phyloP scores from a whole-genome alignment of 768 basidiomycete species.

The Hygrocybe punicea region DNA sequence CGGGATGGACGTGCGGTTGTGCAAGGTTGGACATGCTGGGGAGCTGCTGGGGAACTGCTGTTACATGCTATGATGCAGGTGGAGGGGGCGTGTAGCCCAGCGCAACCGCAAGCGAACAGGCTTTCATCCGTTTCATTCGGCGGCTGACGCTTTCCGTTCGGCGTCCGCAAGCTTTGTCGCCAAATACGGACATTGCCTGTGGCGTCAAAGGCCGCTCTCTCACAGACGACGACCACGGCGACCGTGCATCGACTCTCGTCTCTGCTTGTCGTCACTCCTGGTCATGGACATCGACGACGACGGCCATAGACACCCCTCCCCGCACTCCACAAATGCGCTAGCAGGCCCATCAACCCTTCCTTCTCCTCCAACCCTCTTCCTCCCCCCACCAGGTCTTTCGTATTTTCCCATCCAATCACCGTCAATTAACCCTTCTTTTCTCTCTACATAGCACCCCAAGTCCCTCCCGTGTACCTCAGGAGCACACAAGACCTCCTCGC shows the following conservation, averaged over 20 bases:
- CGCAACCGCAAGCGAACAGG: too few species aligned
- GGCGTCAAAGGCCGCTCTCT: not conserved
- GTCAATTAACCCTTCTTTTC: not conserved
- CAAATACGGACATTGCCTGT: too few species aligned
- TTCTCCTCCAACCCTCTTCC: not conserved
- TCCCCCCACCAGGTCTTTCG: slow-evolving; percentile 2
- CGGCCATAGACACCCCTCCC: not conserved
- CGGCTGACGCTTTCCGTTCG: too few species aligned
- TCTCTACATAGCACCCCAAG: slow-evolving; percentile 30
- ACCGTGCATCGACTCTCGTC: not conserved
- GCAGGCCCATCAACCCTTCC: slow-evolving; percentile 3
- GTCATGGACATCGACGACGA: slow-evolving; percentile 4
- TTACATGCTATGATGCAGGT: too few species aligned
- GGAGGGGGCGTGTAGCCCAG: too few species aligned
- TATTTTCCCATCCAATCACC: not conserved
- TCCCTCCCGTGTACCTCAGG: slow-evolving; percentile 49
- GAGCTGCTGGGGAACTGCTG: too few species aligned
- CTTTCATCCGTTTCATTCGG: too few species aligned
- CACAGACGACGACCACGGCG: not conserved
- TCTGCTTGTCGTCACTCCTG: not conserved
- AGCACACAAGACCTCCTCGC: slow-evolving; percentile 79
- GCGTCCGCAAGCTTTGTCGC: too few species aligned
- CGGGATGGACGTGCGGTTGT: not conserved
- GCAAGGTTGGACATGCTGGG: not conserved
- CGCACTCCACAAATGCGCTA: not conserved